Percentiles rank a stretch among this genome's conserved stretches.
Conservation (phyloP, 257 asterid genomes). For the Coffea canephora region DNA sequence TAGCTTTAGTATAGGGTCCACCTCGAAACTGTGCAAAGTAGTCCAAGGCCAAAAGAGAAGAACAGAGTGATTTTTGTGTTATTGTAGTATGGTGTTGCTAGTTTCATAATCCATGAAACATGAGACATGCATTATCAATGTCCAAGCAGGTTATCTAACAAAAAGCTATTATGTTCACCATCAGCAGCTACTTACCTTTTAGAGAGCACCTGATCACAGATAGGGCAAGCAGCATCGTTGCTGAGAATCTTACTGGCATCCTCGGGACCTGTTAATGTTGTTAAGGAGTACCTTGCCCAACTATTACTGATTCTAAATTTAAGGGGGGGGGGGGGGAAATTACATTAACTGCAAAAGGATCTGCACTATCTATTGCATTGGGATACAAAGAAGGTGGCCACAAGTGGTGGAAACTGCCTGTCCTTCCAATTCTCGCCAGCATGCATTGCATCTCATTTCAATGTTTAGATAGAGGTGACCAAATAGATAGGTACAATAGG, state of each 20-base stretch:
- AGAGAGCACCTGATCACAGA: conserved; percentile 97
- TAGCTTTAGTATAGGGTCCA: neutral
- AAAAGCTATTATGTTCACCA: neutral
- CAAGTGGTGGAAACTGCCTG: conserved; percentile 87
- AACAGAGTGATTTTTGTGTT: neutral
- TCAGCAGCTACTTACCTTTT: conserved; percentile 56
- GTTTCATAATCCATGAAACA: neutral
- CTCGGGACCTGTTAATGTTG: conserved; percentile 60
- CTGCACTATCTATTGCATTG: conserved; percentile 12
- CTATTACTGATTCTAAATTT: neutral
- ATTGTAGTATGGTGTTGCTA: neutral
- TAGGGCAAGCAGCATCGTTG: conserved; percentile 89
- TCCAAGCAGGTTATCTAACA: neutral
- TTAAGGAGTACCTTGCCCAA: conserved; percentile 44
- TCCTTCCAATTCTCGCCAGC: conserved; percentile 98
- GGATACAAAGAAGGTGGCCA: conserved; percentile 95
- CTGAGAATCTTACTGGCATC: conserved; percentile 88
- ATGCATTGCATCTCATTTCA: conserved; percentile 90
- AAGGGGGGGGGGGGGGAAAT: neutral
- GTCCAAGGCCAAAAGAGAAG: neutral
- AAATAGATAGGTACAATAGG: neutral
- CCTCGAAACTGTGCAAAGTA: conserved; percentile 5
- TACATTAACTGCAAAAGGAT: neutral
- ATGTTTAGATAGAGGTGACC: conserved; percentile 18
- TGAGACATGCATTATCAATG: neutral